Percentiles rank a stretch among this genome's conserved stretches.
Evolutionary conservation across 1,284 basidiomycete genomes (phyloP).

Genomic region (Sporisorium graminicola): DNA sequence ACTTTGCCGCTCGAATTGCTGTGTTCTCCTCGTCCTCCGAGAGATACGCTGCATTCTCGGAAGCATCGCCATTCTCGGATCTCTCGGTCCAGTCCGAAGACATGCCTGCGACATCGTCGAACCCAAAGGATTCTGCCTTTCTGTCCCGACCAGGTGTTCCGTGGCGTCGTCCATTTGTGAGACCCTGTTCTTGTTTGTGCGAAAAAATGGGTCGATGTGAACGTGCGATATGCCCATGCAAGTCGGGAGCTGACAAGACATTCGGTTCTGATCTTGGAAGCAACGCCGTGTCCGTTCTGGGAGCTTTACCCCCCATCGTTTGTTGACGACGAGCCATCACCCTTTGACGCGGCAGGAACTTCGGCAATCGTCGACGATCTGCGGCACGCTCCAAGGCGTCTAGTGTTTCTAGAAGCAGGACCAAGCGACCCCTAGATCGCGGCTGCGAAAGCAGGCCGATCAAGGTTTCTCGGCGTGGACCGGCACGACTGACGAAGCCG

Average conservation of each 20-base stretch:
- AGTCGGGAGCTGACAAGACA: background rate
- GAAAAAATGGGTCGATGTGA: constrained; percentile 10
- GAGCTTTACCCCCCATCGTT: background rate
- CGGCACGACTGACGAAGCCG: background rate
- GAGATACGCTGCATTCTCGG: constrained; percentile 26
- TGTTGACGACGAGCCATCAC: background rate
- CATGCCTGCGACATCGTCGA: constrained; percentile 41
- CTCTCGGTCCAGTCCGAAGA: constrained; percentile 56
- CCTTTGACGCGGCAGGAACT: background rate
- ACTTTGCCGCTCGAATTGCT: constrained; percentile 3
- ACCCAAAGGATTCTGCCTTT: background rate
- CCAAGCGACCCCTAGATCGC: constrained; percentile 21
- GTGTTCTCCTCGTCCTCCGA: constrained; percentile 38
- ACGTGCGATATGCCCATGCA: constrained; percentile 5
- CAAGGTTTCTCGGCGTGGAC: constrained; percentile 10
- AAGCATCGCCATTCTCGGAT: constrained; percentile 46
- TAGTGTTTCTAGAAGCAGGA: constrained; percentile 27
- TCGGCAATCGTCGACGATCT: constrained; percentile 17
- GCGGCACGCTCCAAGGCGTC: constrained; percentile 29
- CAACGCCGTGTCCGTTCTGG: background rate
- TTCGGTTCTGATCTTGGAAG: background rate
- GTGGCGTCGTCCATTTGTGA: constrained; percentile 8
- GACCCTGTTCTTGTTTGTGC: constrained; percentile 8
- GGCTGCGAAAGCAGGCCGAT: constrained; percentile 32
- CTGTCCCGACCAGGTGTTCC: constrained; percentile 9